Evolutionary conservation across 305 asterid species (phyloP).

Genomic region (Fraxinus floribunda): DNA sequence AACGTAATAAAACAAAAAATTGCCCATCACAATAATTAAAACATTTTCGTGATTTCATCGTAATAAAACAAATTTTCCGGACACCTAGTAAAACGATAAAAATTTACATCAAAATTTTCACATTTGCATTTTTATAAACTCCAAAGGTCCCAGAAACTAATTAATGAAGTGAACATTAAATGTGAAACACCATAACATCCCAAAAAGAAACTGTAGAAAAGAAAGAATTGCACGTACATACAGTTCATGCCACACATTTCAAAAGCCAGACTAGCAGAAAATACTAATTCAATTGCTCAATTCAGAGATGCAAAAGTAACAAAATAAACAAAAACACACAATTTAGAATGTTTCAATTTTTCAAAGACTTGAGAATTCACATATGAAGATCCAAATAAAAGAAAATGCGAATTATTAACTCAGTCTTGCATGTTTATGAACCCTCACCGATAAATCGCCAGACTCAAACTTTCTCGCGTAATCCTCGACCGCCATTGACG

Average conservation of each 20-base stretch:
- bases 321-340: background rate
- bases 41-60: background rate
- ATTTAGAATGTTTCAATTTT: background rate
- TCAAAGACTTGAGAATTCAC: conserved; percentile 8
- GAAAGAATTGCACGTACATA: background rate
- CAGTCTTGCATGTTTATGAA: background rate
- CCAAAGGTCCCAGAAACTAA: background rate
- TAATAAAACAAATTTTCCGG: background rate
- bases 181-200: background rate
- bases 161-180: background rate
- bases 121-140: background rate
- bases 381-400: background rate
- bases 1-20: background rate
- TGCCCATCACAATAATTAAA: background rate
- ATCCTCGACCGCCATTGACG: conserved; percentile 86
- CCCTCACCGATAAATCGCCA: conserved; percentile 70
- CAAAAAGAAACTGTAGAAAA: background rate
- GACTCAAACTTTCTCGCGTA: conserved; percentile 75
- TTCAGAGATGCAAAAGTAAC: background rate
- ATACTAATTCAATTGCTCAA: background rate
- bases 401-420: background rate
- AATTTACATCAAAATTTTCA: background rate
- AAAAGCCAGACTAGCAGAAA: background rate
- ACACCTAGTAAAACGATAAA: background rate
- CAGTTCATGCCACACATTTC: background rate